A percentile compares a stretch with the other conserved stretches of the same genome.
Conservation (phyloP, 805 yeast genomes). For the Metschnikowia lochheadii region DNA sequence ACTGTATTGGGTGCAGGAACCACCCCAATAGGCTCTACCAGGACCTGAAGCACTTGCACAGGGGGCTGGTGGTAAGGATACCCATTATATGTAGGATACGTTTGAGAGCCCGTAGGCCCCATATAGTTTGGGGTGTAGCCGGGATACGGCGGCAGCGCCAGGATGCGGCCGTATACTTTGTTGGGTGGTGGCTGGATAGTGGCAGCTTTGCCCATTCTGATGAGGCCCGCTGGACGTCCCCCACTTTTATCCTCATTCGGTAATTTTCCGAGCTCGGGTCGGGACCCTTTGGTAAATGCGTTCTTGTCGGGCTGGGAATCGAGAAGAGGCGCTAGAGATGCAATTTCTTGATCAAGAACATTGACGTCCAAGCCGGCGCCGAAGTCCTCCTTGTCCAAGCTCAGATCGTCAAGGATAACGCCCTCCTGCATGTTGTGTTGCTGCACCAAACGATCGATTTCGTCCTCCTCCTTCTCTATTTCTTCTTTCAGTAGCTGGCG, state of each 20-base stretch:
- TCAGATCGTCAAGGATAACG: conserved; percentile 22
- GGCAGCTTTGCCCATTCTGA: conserved; percentile 43
- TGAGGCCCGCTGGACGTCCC: conserved; percentile 18
- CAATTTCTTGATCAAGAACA: conserved; percentile 38
- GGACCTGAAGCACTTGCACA: conserved; percentile 35
- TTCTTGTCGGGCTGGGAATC: conserved; percentile 24
- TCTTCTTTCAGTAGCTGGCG: conserved; percentile 23
- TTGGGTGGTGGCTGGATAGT: conserved; percentile 43
- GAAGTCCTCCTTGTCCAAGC: conserved; percentile 7
- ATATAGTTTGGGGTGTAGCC: not conserved
- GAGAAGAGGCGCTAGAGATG: conserved; percentile 37
- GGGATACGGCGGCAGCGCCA: conserved; percentile 1
- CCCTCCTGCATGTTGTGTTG: conserved; percentile 36
- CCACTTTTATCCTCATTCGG: conserved; percentile 7
- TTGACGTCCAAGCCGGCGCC: conserved; percentile 21
- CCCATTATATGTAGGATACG: conserved; percentile 3
- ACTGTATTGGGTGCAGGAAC: conserved; percentile 20
- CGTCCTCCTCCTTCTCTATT: conserved; percentile 34
- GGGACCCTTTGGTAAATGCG: not conserved
- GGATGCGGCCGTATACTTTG: conserved; percentile 26
- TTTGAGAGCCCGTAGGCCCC: not conserved
- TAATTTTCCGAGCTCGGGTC: not conserved
- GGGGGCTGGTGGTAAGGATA: conserved; percentile 21
- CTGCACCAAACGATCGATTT: conserved; percentile 31
- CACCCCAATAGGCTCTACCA: conserved; percentile 24